phyloP scores from a whole-genome alignment of 495 filamentous ascomycete species.

The Penicillium cinerascens region DNA sequence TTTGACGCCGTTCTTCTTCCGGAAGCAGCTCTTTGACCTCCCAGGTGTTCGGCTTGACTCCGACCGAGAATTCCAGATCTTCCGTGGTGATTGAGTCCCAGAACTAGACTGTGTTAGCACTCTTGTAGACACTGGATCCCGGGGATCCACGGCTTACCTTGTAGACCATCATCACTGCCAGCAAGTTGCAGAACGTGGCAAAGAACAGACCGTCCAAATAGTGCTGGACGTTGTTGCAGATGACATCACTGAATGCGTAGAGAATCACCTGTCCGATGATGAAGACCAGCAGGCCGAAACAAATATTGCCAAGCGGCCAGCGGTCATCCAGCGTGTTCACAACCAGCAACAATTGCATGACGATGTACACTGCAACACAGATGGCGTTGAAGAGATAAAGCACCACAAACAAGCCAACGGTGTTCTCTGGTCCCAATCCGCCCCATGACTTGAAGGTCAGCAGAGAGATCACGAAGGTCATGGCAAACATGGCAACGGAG shows the following conservation, averaged over 20 bases:
- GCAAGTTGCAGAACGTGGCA: slow-evolving; percentile 86
- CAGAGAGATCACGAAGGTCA: slow-evolving; percentile 82
- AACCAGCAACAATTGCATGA: slow-evolving; percentile 83
- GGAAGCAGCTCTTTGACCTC: slow-evolving; percentile 91
- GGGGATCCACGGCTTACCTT: slow-evolving; percentile 59
- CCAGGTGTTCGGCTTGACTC: slow-evolving; percentile 93
- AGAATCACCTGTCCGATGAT: slow-evolving; percentile 89
- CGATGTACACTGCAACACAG: slow-evolving; percentile 79
- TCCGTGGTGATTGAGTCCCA: slow-evolving; percentile 99
- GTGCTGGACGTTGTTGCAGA: slow-evolving; percentile 84
- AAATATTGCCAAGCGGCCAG: slow-evolving; percentile 92
- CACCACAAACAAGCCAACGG: slow-evolving; percentile 85
- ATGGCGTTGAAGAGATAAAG: slow-evolving; percentile 90
- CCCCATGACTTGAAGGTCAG: slow-evolving; percentile 93
- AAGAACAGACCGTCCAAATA: slow-evolving; percentile 96
- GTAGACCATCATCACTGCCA: slow-evolving; percentile 99
- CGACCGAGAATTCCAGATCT: slow-evolving; percentile 97
- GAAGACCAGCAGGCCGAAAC: slow-evolving; percentile 90
- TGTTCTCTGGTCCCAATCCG: slow-evolving; percentile 79
- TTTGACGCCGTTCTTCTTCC: slow-evolving; percentile 81
- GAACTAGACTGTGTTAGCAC: slow-evolving; percentile 56
- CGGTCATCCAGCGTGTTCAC: slow-evolving; percentile 87
- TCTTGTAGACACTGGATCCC: background rate
- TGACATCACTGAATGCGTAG: slow-evolving; percentile 80
- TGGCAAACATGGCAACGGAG: slow-evolving; percentile 76